Percentiles rank a stretch among this genome's conserved stretches.
phyloP scores from a whole-genome alignment of 31 red algal genomes.

The Endocladia muricata region DNA sequence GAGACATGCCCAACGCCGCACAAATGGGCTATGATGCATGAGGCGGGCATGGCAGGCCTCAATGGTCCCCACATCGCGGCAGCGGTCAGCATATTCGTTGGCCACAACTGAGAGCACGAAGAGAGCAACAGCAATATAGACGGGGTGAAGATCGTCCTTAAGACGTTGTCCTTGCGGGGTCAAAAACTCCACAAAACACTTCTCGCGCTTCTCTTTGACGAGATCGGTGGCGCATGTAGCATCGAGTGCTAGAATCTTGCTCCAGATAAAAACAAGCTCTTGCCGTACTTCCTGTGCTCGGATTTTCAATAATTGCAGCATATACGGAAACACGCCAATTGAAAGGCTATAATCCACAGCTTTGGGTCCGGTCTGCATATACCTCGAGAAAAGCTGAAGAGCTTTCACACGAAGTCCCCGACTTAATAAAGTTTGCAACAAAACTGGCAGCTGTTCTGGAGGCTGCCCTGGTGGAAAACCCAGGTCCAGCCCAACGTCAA shows the following conservation, averaged over 20 bases:
- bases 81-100: constrained; percentile 22
- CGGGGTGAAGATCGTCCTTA: constrained; percentile 15
- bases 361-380: constrained; percentile 75
- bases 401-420: constrained; percentile 68
- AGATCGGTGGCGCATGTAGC: constrained; percentile 73
- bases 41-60: constrained; percentile 29
- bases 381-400: constrained; percentile 79
- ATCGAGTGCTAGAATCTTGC: constrained; percentile 89
- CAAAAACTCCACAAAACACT: constrained; percentile 77
- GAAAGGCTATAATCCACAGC: constrained; percentile 87
- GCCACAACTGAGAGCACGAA: constrained; percentile 55
- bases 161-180: constrained; percentile 1
- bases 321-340: constrained; percentile 96
- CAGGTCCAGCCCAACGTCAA: constrained; percentile 92
- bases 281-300: constrained; percentile 42
- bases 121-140: constrained; percentile 48
- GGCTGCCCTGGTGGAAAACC: constrained; percentile 59
- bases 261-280: constrained; percentile 97
- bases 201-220: constrained; percentile 64
- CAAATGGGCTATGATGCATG: constrained; percentile 20
- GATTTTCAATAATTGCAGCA: constrained; percentile 66
- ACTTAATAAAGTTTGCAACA: constrained; percentile 84
- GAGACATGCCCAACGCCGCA: constrained; percentile 57
- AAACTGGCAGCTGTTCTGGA: constrained; percentile 92
- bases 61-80: constrained; percentile 7